Conservation (phyloP, 257 asterid species). For the Eustoma russellianum region DNA sequence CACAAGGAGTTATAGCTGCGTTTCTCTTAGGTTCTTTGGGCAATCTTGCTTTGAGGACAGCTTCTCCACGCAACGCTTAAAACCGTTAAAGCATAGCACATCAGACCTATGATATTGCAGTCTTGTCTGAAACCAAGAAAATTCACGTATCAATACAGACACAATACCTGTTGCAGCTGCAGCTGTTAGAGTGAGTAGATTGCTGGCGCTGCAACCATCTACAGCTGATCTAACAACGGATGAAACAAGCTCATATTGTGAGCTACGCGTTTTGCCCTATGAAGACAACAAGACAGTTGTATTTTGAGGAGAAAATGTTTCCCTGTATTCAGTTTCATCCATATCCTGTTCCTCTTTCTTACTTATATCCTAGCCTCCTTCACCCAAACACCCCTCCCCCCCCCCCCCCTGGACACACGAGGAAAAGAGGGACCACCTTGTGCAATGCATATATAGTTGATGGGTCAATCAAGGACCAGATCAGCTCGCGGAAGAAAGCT, state of each 20-base stretch:
- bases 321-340: no score
- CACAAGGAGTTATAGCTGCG: constrained; percentile 75
- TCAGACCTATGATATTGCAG: no score
- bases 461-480: no score
- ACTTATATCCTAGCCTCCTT: no score
- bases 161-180: constrained; percentile 82
- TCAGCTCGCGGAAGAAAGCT: no score
- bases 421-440: no score
- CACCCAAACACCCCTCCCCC: no score
- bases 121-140: no score
- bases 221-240: constrained; percentile 61
- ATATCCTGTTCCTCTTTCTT: no score
- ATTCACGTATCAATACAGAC: neutral
- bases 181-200: constrained; percentile 70
- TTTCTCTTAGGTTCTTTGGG: constrained; percentile 70
- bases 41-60: constrained; percentile 64
- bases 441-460: no score
- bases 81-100: neutral
- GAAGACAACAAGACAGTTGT: constrained; percentile 73
- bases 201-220: constrained; percentile 54
- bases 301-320: constrained; percentile 24
- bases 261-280: constrained; percentile 78
- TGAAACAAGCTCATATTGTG: constrained; percentile 71
- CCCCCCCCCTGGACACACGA: no score
- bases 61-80: constrained; percentile 83